Base-by-base conservation (phyloP, 345 rosid genomes). In the Citrus inodora region DNA sequence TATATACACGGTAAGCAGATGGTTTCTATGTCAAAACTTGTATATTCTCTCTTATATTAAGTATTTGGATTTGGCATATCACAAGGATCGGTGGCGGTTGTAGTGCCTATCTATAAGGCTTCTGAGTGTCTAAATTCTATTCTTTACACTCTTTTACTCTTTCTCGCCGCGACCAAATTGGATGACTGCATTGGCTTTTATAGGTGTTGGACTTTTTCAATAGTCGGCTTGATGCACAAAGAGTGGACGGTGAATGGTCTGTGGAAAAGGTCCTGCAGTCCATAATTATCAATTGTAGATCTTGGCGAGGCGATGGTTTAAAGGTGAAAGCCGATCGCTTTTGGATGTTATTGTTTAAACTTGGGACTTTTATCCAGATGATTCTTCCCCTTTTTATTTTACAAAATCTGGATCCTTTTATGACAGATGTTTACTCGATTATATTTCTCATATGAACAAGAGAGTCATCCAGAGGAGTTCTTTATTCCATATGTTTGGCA, bases 391-490 rank as follows among this genome's bases (percentile, higher is more conserved):
- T 5, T 38, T 11, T 63, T 4, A 38, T 68, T 46, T 48, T 33
- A 51, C 30, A 46, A 67, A 9, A 10, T n/a, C 21, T 38, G 53
- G 35, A 51, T 30, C 46, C 22, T 78, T 46, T 74, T 24, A 69
- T 78, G 55, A 42, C 93, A 96, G 99, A 90, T 96, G 95, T 96
- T 96, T 83, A 94, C 97, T 74, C 97, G 92, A 69, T 87, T 96
- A 80, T 94, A 92, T 80, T 96, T 96, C 87, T 94, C 99, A 27
- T 96, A 96, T 33, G 99, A 96, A 76, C 99, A 96, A 92, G 98
- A 96, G 88, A 90, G 97, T 80, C 95, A 96, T 80, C 94, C 99
- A 0, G 98, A 96, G 86, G 99, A 94, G 85, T 96, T 96, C 84
- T 96, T 96, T 76, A 90, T 92, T 66, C 99, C 99, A 71, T 96